Evolutionary conservation across 1,284 basidiomycete species (phyloP).

Genomic region (Cryptococcus sp.): DNA sequence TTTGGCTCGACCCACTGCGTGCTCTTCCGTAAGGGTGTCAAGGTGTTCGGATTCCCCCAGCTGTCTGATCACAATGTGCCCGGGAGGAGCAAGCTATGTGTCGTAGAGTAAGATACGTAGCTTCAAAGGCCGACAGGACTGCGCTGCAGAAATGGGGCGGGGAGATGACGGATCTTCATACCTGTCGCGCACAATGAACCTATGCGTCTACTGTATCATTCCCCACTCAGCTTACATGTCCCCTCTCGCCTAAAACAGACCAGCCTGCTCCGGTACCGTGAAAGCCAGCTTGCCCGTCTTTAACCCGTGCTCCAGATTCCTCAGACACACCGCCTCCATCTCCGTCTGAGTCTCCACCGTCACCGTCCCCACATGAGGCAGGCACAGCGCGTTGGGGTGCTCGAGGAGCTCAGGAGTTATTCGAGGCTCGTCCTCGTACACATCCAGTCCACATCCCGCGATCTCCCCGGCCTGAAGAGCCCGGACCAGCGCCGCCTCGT

Average conservation of each 20-base stretch:
- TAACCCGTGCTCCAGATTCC: slow-evolving; percentile 23
- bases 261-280: slow-evolving; percentile 23
- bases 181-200: neutral
- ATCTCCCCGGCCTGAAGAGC: slow-evolving; percentile 76
- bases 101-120: slow-evolving; percentile 18
- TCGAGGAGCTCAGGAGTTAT: slow-evolving; percentile 28
- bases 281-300: slow-evolving; percentile 17
- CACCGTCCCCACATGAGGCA: slow-evolving; percentile 33
- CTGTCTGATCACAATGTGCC: slow-evolving; percentile 42
- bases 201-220: neutral
- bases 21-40: slow-evolving; percentile 50
- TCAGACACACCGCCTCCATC: slow-evolving; percentile 25
- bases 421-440: slow-evolving; percentile 26
- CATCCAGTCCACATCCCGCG: slow-evolving; percentile 73
- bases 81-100: slow-evolving; percentile 37
- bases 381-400: slow-evolving; percentile 18
- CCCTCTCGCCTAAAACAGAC: neutral
- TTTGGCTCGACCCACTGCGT: slow-evolving; percentile 56
- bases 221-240: neutral
- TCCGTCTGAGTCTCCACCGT: slow-evolving; percentile 8
- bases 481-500: slow-evolving; percentile 74
- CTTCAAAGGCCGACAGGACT: neutral
- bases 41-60: slow-evolving; percentile 39
- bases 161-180: no score
- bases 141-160: neutral